Conservation (phyloP, 2,329 filamentous ascomycete species). For the Colletotrichum neosansevieriae region DNA sequence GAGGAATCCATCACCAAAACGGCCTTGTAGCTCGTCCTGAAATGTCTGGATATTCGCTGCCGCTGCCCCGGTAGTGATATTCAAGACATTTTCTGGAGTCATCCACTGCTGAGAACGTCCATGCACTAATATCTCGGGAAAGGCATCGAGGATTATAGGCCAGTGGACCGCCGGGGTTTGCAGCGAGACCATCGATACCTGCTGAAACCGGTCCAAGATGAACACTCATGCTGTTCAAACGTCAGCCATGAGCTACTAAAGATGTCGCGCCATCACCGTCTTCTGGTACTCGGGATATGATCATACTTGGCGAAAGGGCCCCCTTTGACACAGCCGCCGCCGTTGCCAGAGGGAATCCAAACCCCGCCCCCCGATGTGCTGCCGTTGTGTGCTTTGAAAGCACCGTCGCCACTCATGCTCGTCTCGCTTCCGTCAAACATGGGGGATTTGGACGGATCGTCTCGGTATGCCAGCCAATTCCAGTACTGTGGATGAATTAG, state of each 20-base stretch:
- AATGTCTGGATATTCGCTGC: slow-evolving; percentile 43
- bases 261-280: slow-evolving; percentile 57
- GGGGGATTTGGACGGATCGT: slow-evolving; percentile 47
- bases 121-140: slow-evolving; percentile 46
- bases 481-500: slow-evolving; percentile 46
- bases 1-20: slow-evolving; percentile 45
- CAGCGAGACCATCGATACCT: slow-evolving; percentile 29
- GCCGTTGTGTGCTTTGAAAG: slow-evolving; percentile 45
- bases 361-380: slow-evolving; percentile 39
- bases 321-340: slow-evolving; percentile 49
- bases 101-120: slow-evolving; percentile 39
- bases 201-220: slow-evolving; percentile 48
- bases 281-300: slow-evolving; percentile 1
- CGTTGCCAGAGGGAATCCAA: slow-evolving; percentile 52
- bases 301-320: slow-evolving; percentile 47
- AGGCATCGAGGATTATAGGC: slow-evolving; percentile 49
- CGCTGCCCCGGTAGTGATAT: slow-evolving; percentile 43
- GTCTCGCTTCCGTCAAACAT: slow-evolving; percentile 55
- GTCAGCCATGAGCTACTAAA: too few relatives aligned
- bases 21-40: slow-evolving; percentile 48
- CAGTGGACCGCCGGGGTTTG: slow-evolving; percentile 25
- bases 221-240: slow-evolving; percentile 41
- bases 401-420: slow-evolving; percentile 54
- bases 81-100: slow-evolving; percentile 43
- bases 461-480: slow-evolving; percentile 51